Evolutionary conservation across 208 protist species (phyloP), one percentile per base, ranked within the genome.

Genomic region (Leishmania arabica): DNA sequence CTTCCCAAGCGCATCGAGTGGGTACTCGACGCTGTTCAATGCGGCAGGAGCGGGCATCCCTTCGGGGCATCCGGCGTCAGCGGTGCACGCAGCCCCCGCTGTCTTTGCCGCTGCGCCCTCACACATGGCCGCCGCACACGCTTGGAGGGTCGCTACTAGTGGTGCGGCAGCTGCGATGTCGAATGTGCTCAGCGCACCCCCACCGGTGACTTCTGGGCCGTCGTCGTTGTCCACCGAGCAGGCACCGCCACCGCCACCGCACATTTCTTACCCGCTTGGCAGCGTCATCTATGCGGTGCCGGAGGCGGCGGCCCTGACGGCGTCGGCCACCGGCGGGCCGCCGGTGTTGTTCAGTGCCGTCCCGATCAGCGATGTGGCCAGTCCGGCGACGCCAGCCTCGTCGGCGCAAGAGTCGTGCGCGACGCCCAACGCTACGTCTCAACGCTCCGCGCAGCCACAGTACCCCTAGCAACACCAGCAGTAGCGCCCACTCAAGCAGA

Each of bases 181-280:
- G 24, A 73, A 53, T 47, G 11, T 51, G 19, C 24, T 54, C 27
- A 21, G 45, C 24, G 49, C 72, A 24, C 31, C 47, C 31, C 15
- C 31, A 54, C 49, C 45, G 9, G n/a, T 53, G 40, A 8, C 21
- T n/a, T 73, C 70, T 7, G 9, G 5, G 3, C 27, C 70, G 21
- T 40, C 24, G 37, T 31, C 17, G 27, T 69, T 19, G 40, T 70
- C 65, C 5, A 27, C 37, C 9, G 8, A 27, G 68, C 21, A 73
- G 45, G 68, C 68, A 45, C 68, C 73, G 7, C 73, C 73, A 68
- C 69, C 68, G 45, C 78, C 78, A n/a, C 69, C 56, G 69, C 68
- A 53, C 11, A 34, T 60, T 2, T 34, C 64, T 58, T 37, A 40
- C 17, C 19, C 34, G 5, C 4, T 49, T 2, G 13, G 9, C 34